Evolutionary conservation across 2,329 filamentous ascomycete genomes (phyloP).

Genomic region (Fusarium goolgardi): DNA sequence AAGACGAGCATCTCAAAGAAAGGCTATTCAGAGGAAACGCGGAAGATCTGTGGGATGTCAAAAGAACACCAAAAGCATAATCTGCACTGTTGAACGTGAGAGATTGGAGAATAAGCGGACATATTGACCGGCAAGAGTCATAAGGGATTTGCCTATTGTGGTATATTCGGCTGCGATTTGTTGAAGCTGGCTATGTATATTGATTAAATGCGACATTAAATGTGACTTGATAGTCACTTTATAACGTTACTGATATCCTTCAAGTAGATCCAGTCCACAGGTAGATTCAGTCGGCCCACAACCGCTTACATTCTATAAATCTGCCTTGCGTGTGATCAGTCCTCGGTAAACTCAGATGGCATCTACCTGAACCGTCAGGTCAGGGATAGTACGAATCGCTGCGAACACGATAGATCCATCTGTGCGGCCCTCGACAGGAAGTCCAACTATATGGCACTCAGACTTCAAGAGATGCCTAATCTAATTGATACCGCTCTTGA

Average conservation of each 20-base stretch:
- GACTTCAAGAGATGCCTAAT: neutral
- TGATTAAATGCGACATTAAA: neutral
- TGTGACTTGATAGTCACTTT: neutral
- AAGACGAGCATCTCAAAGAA: constrained; percentile 57
- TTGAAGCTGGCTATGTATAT: neutral
- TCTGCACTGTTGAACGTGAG: too few relatives aligned
- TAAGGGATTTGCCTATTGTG: too few relatives aligned
- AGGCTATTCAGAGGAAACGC: constrained; percentile 68
- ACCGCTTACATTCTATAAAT: neutral
- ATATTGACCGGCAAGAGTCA: too few relatives aligned
- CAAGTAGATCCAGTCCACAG: neutral
- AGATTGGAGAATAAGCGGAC: neutral
- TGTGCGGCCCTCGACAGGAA: neutral
- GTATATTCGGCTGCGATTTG: neutral
- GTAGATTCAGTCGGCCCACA: neutral
- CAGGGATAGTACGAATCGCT: neutral
- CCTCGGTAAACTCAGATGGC: neutral
- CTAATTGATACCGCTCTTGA: neutral
- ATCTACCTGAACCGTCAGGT: neutral
- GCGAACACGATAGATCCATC: neutral
- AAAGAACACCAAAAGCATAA: neutral
- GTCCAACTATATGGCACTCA: neutral
- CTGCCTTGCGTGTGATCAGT: neutral
- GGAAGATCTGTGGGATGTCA: constrained; percentile 59
- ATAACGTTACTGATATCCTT: neutral